Conservation (phyloP, 129 eudicot species). For the Lactuca sativa region DNA sequence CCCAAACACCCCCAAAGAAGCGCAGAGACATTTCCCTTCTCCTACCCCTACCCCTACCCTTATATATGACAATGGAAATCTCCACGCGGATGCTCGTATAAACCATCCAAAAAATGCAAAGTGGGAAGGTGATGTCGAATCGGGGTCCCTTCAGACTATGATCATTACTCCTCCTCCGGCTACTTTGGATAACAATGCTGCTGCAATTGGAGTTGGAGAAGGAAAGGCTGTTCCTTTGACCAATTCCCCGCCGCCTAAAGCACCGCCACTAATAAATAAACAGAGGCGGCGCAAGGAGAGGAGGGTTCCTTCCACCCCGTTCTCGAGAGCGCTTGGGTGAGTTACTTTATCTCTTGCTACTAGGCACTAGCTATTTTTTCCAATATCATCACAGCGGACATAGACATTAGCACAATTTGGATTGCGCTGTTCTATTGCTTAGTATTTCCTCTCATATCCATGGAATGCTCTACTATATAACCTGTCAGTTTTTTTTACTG, state of each 20-base stretch:
- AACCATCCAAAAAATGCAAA: not conserved
- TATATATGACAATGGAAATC: not conserved
- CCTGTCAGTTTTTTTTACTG: not conserved
- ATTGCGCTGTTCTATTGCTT: too few species aligned
- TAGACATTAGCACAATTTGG: too few species aligned
- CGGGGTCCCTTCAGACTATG: slow-evolving; percentile 9
- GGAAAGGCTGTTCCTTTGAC: slow-evolving; percentile 4
- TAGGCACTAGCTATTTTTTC: not conserved
- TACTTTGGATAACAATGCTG: slow-evolving; percentile 13
- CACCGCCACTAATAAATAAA: slow-evolving; percentile 23
- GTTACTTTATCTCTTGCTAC: slow-evolving; percentile 25
- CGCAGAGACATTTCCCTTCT: not conserved
- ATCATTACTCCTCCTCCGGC: slow-evolving; percentile 10
- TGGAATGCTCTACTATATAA: not conserved
- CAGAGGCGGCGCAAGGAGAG: slow-evolving; percentile 81
- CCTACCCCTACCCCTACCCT: too few species aligned
- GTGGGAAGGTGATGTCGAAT: not conserved
- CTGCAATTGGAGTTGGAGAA: not conserved
- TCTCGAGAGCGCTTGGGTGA: slow-evolving; percentile 93
- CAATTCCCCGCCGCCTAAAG: not conserved
- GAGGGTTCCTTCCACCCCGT: slow-evolving; percentile 86
- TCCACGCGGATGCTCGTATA: not conserved
- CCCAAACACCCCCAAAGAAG: not conserved
- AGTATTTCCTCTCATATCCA: too few species aligned
- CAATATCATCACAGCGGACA: not conserved